Evolutionary conservation across 176 grass and related monocot genomes (phyloP).

Genomic region (Triticum aestivum): IWGSC_CS_RefSeq_v2.1 NC_057796.1:179783489-179783988

Average conservation of each 20-base stretch:
- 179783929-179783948: conserved; percentile 1
- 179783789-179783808: neutral
- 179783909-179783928: neutral
- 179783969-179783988: neutral
- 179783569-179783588: neutral
- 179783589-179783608: conserved; percentile 2
- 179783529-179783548: neutral
- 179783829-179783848: conserved; percentile 13
- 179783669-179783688: neutral
- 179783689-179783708: neutral
- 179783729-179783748: neutral
- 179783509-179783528: conserved; percentile 10
- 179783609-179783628: neutral
- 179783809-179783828: neutral
- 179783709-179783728: neutral
- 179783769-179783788: neutral
- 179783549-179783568: neutral
- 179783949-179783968: neutral
- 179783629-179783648: neutral
- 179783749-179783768: neutral
- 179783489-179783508: neutral
- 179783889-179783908: neutral
- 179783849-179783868: conserved; percentile 1
- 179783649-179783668: neutral
- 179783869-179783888: neutral